Percentiles rank a stretch among this genome's conserved stretches.
Conservation (phyloP, 805 yeast genomes). For the Isabelozyma gotoi region DNA sequence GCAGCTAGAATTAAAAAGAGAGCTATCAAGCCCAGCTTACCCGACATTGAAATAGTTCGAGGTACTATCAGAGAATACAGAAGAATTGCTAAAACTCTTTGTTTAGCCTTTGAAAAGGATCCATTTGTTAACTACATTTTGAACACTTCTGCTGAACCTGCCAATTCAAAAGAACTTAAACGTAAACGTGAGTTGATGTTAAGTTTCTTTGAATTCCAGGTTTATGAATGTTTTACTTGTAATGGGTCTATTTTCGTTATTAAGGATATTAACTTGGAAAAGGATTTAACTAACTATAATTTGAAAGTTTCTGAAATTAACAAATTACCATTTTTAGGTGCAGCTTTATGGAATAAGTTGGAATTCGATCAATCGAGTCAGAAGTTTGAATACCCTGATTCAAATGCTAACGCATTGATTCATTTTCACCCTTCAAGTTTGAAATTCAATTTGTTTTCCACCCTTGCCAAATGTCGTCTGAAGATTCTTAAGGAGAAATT, state of each 20-base stretch:
- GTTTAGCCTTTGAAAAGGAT: slow-evolving; percentile 54
- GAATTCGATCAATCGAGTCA: slow-evolving; percentile 6
- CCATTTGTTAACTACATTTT: slow-evolving; percentile 51
- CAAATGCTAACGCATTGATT: slow-evolving; percentile 7
- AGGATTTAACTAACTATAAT: slow-evolving; percentile 21
- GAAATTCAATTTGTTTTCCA: slow-evolving; percentile 36
- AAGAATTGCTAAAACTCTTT: slow-evolving; percentile 54
- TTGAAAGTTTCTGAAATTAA: slow-evolving; percentile 13
- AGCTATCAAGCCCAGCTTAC: background rate
- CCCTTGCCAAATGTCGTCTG: slow-evolving; percentile 45
- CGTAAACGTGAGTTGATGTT: slow-evolving; percentile 43
- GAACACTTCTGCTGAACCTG: slow-evolving; percentile 26
- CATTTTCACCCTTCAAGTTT: slow-evolving; percentile 29
- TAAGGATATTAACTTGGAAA: slow-evolving; percentile 47
- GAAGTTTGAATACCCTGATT: slow-evolving; percentile 18
- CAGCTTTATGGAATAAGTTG: slow-evolving; percentile 45
- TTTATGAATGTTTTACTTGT: slow-evolving; percentile 48
- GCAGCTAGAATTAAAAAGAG: slow-evolving; percentile 13
- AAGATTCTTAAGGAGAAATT: slow-evolving; percentile 52
- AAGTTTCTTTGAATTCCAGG: slow-evolving; percentile 53
- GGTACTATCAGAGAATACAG: slow-evolving; percentile 44
- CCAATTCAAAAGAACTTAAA: slow-evolving; percentile 31
- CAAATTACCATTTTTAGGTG: slow-evolving; percentile 50
- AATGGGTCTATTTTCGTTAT: slow-evolving; percentile 53
- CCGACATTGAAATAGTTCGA: background rate